phyloP scores from a whole-genome alignment of 495 filamentous ascomycete genomes.

The Margaritispora aquatica region DNA sequence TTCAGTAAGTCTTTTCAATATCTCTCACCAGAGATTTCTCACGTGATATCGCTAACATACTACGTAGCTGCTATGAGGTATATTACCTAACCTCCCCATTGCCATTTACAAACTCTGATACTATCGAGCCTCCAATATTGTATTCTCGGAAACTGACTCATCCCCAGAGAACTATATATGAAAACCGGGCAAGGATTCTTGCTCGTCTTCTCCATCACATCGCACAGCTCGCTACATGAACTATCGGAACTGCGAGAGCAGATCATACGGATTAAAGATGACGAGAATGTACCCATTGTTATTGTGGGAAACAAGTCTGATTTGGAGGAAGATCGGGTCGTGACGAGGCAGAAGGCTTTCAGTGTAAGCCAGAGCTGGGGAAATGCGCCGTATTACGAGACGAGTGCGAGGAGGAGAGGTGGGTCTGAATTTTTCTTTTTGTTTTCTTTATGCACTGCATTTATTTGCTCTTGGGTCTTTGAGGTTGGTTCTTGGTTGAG shows the following conservation, averaged over 20 bases:
- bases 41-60: constrained; percentile 21
- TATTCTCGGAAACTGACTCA: no score
- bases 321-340: constrained; percentile 83
- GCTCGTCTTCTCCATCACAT: constrained; percentile 95
- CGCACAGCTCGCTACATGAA: constrained; percentile 76
- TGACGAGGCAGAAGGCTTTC: constrained; percentile 79
- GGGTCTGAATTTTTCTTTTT: constrained; percentile 16
- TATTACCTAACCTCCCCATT: constrained; percentile 8
- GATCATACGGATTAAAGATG: constrained; percentile 95
- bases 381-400: constrained; percentile 90
- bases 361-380: constrained; percentile 84
- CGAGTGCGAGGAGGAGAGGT: constrained; percentile 70
- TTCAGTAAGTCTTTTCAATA: constrained; percentile 66
- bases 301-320: constrained; percentile 98
- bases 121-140: no score
- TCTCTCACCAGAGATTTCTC: neutral
- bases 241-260: constrained; percentile 86
- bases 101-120: constrained; percentile 1
- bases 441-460: no score
- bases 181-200: constrained; percentile 95
- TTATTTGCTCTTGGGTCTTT: no score
- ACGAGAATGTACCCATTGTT: constrained; percentile 84
- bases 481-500: no score
- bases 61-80: constrained; percentile 68
- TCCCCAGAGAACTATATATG: constrained; percentile 95